Percentiles rank a stretch among this genome's conserved stretches.
These are phyloP conservation scores for Trichaptum fuscoviolaceum DNA, from an alignment of 768 basidiomycete species.

Conservation along the genomic window DNA sequence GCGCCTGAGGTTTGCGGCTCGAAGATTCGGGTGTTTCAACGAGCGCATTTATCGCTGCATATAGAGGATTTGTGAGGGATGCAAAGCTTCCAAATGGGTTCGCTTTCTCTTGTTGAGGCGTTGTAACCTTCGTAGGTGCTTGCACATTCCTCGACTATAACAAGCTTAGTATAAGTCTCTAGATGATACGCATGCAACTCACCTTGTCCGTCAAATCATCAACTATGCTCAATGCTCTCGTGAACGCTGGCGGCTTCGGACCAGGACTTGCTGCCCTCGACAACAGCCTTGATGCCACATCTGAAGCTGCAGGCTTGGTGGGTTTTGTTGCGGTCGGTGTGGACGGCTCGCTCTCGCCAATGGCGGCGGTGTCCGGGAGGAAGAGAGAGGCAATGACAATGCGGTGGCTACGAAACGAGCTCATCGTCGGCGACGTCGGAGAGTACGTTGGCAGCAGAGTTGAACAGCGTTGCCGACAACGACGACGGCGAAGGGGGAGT, in stretches of 20 bases:
- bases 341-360: conserved; percentile 37
- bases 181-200: conserved; percentile 7
- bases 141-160: not conserved
- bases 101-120: conserved; percentile 6
- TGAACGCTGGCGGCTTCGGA: conserved; percentile 20
- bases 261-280: not conserved
- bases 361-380: conserved; percentile 66
- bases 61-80: not conserved
- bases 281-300: conserved; percentile 3
- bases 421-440: conserved; percentile 40
- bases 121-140: not conserved
- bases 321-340: not conserved
- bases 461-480: not conserved
- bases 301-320: conserved; percentile 5
- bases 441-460: conserved; percentile 4
- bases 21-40: conserved; percentile 14
- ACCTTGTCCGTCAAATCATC: conserved; percentile 74
- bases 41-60: conserved; percentile 4
- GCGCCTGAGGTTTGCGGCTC: conserved; percentile 24
- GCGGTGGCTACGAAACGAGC: conserved; percentile 66
- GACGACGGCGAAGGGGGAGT: not conserved
- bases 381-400: conserved; percentile 82
- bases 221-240: conserved; percentile 56
- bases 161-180: conserved; percentile 5
- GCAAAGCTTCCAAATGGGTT: conserved; percentile 10